These are phyloP conservation scores for Zygnema cylindricum DNA, from an alignment of 139 green algal genomes.

Conservation along the genomic window DNA sequence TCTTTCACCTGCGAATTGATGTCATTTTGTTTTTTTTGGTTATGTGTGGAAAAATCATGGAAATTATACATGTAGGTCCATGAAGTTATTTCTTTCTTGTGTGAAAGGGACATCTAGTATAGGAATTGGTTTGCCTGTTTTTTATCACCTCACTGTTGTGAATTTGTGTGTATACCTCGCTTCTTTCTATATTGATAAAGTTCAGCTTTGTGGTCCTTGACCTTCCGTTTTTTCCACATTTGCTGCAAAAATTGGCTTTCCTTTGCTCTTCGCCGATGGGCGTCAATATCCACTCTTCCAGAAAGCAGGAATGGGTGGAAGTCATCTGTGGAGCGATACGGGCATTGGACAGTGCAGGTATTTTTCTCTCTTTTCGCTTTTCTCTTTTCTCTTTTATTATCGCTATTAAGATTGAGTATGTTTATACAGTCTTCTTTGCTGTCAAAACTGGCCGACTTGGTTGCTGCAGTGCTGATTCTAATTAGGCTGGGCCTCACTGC, in stretches of 20 bases:
- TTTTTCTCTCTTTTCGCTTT: too few relatives aligned
- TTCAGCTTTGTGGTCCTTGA: neutral
- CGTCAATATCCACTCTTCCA: neutral
- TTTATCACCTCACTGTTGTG: conserved; percentile 4
- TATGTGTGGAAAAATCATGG: too few relatives aligned
- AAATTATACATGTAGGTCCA: conserved; percentile 3
- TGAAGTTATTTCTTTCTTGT: neutral
- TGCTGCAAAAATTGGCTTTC: conserved; percentile 15
- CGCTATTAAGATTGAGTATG: too few relatives aligned
- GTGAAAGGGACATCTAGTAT: neutral
- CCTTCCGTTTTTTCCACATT: conserved; percentile 20
- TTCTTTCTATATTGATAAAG: neutral
- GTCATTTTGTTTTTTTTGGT: too few relatives aligned
- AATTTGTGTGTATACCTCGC: neutral
- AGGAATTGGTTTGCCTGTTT: conserved; percentile 12
- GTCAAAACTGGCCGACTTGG: too few relatives aligned
- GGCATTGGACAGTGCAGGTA: conserved; percentile 28
- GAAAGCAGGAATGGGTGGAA: conserved; percentile 6
- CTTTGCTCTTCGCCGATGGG: neutral
- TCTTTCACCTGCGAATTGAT: too few relatives aligned
- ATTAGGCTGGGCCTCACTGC: too few relatives aligned
- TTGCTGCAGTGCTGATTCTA: too few relatives aligned
- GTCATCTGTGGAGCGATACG: conserved; percentile 24
- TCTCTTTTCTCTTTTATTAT: too few relatives aligned
- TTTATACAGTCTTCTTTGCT: too few relatives aligned